These are phyloP conservation scores for Paragyromitra xinjiangensis DNA, from an alignment of 495 filamentous ascomycete species.

Conservation along the genomic window DNA sequence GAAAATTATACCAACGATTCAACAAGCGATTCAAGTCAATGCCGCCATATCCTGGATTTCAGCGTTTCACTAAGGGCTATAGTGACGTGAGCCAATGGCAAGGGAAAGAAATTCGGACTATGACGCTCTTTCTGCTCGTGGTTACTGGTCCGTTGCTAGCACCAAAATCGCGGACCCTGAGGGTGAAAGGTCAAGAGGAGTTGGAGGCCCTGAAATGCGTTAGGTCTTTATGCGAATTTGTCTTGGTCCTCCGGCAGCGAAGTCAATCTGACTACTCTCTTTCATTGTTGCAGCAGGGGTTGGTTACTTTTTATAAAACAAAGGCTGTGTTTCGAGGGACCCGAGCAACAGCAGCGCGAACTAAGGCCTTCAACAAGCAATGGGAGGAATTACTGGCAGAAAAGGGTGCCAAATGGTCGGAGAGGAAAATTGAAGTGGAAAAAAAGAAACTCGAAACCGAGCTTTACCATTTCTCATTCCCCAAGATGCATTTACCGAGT, in stretches of 20 bases:
- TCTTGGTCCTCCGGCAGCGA: not conserved
- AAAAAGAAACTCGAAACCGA: not conserved
- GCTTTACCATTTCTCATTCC: conserved; percentile 7
- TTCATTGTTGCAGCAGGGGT: not conserved
- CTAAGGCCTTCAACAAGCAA: not conserved
- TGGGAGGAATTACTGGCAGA: conserved; percentile 2
- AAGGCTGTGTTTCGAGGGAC: not conserved
- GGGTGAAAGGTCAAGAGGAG: not conserved
- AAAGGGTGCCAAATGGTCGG: not conserved
- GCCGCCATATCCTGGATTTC: not conserved
- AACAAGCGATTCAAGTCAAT: conserved; percentile 2
- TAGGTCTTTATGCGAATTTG: not conserved
- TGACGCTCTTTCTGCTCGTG: not conserved
- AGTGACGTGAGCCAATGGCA: conserved; percentile 5
- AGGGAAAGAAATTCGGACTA: not conserved
- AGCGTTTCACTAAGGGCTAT: not conserved
- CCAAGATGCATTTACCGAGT: conserved; percentile 10
- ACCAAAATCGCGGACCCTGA: not conserved
- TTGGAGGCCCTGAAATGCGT: not conserved
- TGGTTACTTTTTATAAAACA: not conserved
- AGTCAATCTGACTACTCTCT: not conserved
- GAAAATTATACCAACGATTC: not conserved
- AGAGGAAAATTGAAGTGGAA: not conserved
- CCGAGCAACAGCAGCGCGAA: not conserved
- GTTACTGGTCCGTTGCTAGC: not conserved